Percentiles rank a stretch among this genome's conserved stretches.
Evolutionary conservation across 2,329 filamentous ascomycete genomes (phyloP).

Genomic region (Colletotrichum agaves): DNA sequence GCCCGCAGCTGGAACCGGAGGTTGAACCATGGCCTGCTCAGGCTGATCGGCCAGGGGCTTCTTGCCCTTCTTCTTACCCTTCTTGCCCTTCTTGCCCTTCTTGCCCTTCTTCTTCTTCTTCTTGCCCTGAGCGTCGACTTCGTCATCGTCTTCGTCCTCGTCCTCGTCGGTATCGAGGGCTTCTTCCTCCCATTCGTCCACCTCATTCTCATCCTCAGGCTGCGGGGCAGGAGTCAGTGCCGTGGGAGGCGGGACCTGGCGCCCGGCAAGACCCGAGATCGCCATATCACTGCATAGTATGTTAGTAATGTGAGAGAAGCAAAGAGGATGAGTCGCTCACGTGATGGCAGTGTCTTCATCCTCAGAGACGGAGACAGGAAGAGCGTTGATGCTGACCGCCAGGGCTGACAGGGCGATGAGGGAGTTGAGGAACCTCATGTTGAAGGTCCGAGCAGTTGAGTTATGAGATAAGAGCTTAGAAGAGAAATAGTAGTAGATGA

Average conservation of each 20-base stretch:
- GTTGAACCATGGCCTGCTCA: neutral
- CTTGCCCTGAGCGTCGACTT: conserved; percentile 25
- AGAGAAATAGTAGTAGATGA: neutral
- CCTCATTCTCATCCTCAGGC: conserved; percentile 5
- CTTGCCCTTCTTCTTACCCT: conserved; percentile 35
- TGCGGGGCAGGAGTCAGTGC: conserved; percentile 10
- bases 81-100: conserved; percentile 35
- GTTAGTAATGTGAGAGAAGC: neutral
- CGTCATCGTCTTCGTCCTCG: neutral
- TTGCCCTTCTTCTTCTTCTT: conserved; percentile 36
- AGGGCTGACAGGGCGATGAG: conserved; percentile 30
- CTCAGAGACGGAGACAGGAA: conserved; percentile 24
- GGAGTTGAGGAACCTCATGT: conserved; percentile 28
- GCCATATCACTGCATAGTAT: conserved; percentile 3
- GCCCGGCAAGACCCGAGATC: neutral
- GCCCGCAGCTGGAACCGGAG: neutral
- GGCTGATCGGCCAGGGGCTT: conserved; percentile 21
- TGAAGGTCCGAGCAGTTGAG: neutral
- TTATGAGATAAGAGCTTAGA: neutral
- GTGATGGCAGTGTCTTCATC: conserved; percentile 16
- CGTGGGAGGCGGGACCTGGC: conserved; percentile 14
- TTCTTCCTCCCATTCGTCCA: conserved; percentile 19
- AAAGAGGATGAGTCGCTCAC: neutral
- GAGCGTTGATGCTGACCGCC: conserved; percentile 35
- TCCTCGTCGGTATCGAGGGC: conserved; percentile 11